Percentiles rank a stretch among this genome's conserved stretches.
Conservation (phyloP, 2,329 filamentous ascomycete species). For the Didymellaceae sp. region DNA sequence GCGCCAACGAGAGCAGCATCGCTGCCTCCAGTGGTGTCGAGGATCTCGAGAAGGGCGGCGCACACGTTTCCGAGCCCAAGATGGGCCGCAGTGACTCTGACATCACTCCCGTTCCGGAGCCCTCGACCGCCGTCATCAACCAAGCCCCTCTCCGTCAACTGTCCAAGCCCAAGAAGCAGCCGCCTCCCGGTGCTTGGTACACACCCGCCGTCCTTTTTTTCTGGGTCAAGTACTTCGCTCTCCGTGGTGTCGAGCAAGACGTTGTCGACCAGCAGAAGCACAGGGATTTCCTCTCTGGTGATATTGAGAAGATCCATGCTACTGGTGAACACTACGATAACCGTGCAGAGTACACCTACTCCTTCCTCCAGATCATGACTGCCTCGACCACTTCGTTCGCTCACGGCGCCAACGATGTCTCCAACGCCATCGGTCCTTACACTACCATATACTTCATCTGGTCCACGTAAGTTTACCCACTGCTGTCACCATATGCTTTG, state of each 20-base stretch:
- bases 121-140: conserved; percentile 4
- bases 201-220: conserved; percentile 53
- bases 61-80: conserved; percentile 10
- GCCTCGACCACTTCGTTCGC: conserved; percentile 76
- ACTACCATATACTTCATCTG: conserved; percentile 70
- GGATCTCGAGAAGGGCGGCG: conserved; percentile 37
- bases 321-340: conserved; percentile 67
- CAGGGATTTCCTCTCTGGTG: conserved; percentile 57
- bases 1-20: conserved; percentile 23
- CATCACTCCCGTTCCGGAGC: conserved; percentile 22
- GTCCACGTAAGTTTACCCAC: conserved; percentile 52
- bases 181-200: conserved; percentile 53
- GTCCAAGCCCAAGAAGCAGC: conserved; percentile 28
- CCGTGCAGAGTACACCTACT: conserved; percentile 59
- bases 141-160: conserved; percentile 15
- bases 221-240: conserved; percentile 54
- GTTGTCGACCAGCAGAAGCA: conserved; percentile 53
- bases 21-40: conserved; percentile 7
- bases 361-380: conserved; percentile 53
- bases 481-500: background rate
- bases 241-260: conserved; percentile 60
- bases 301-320: conserved; percentile 63
- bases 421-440: conserved; percentile 62
- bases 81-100: conserved; percentile 27
- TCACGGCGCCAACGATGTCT: conserved; percentile 72